Percentiles rank a stretch among this genome's conserved stretches.
phyloP scores from a whole-genome alignment of 305 asterid genomes.

The Fraxinus nigra region DNA sequence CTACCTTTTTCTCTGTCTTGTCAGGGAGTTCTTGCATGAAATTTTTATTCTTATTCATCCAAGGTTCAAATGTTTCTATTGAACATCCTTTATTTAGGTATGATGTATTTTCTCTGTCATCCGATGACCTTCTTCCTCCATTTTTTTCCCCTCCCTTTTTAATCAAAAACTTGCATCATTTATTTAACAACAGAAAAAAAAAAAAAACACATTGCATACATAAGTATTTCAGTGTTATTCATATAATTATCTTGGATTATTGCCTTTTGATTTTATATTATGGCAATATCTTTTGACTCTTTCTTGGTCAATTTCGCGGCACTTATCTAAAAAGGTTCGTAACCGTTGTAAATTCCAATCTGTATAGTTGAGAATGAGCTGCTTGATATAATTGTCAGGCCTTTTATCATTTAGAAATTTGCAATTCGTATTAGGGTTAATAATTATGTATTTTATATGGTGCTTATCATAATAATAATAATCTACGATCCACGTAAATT shows the following conservation, averaged over 20 bases:
- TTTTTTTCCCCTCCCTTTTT: no score
- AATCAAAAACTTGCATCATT: background rate
- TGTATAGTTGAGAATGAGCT: background rate
- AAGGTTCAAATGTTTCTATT: background rate
- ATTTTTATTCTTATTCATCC: background rate
- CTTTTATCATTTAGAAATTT: slow-evolving; percentile 4
- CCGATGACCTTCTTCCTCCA: background rate
- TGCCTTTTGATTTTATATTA: background rate
- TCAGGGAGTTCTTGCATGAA: background rate
- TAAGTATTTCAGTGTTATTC: background rate
- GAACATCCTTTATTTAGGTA: background rate
- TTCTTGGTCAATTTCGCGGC: background rate
- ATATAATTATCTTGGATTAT: background rate
- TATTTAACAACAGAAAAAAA: background rate
- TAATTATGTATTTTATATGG: background rate
- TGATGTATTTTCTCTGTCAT: background rate
- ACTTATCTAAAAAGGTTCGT: background rate
- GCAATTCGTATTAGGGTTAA: background rate
- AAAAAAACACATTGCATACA: no score
- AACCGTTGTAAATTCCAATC: background rate
- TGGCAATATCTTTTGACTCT: background rate
- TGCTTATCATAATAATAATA: background rate
- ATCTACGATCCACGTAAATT: background rate
- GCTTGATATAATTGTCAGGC: slow-evolving; percentile 3
- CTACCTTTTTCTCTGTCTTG: background rate